Evolutionary conservation across 2,329 filamentous ascomycete species (phyloP).

Genomic region (Trichoderma atrobrunneum): DNA sequence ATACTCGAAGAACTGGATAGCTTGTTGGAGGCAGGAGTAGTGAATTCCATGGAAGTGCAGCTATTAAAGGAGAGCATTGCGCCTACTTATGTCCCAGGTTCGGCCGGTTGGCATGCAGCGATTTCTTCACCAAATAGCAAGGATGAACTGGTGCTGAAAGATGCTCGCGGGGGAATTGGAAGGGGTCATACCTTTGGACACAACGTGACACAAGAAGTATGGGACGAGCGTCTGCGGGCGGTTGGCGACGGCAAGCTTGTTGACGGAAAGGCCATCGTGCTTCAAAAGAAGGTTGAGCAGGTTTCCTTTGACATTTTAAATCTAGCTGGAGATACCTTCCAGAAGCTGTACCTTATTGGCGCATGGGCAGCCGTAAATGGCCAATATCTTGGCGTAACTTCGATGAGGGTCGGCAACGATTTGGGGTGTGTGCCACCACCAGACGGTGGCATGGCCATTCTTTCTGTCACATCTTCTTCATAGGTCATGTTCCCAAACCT

Average conservation of each 20-base stretch:
- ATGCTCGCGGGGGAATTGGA: background rate
- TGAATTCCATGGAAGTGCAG: background rate
- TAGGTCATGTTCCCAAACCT: background rate
- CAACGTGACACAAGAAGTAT: background rate
- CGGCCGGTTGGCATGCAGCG: background rate
- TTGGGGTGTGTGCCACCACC: background rate
- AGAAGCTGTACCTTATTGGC: background rate
- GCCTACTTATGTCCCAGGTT: background rate
- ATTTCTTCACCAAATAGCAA: background rate
- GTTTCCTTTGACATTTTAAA: background rate
- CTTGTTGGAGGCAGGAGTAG: background rate
- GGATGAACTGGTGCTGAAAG: background rate
- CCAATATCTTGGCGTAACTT: background rate
- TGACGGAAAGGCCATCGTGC: background rate
- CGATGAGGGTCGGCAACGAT: background rate
- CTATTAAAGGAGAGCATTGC: background rate
- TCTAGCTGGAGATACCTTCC: background rate
- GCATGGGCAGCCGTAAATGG: background rate
- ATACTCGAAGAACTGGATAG: background rate
- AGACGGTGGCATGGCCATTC: background rate
- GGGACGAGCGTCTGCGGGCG: background rate
- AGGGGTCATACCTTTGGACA: background rate
- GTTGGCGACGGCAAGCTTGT: background rate
- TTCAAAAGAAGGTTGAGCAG: background rate
- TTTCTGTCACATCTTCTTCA: background rate